Conservation (phyloP, 805 yeast genomes). For the Wickerhamomyces bovis region DNA sequence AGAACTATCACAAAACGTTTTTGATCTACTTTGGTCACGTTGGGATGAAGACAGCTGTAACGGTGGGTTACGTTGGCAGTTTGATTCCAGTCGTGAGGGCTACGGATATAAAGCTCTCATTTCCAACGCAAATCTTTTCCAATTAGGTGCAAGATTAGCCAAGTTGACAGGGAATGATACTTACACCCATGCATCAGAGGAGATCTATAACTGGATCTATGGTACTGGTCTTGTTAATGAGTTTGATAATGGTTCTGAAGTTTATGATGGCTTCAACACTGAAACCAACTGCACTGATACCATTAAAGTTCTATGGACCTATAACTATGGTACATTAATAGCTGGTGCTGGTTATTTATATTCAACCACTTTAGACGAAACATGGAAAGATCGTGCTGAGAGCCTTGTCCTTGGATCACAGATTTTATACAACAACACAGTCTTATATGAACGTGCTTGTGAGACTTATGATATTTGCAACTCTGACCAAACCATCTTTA, state of each 20-base stretch:
- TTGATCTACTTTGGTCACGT: conserved; percentile 48
- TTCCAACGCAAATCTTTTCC: conserved; percentile 60
- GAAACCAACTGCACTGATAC: conserved; percentile 54
- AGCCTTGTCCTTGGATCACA: conserved; percentile 21
- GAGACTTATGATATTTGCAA: conserved; percentile 59
- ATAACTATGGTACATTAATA: conserved; percentile 70
- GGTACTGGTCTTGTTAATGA: conserved; percentile 41
- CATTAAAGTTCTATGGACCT: conserved; percentile 67
- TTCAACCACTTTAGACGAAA: conserved; percentile 56
- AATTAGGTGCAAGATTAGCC: conserved; percentile 57
- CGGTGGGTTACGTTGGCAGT: conserved; percentile 72
- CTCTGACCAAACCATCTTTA: conserved; percentile 85
- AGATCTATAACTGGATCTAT: conserved; percentile 54
- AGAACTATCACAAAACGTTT: conserved; percentile 50
- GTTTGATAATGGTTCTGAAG: conserved; percentile 27
- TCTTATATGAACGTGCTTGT: conserved; percentile 85
- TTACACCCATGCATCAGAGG: conserved; percentile 45
- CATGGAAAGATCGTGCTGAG: conserved; percentile 38
- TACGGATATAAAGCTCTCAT: conserved; percentile 59
- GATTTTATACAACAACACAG: conserved; percentile 33
- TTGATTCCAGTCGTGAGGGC: conserved; percentile 53
- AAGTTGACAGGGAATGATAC: conserved; percentile 47
- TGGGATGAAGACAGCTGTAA: conserved; percentile 53
- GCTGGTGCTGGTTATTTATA: conserved; percentile 72
- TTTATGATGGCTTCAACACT: conserved; percentile 69